Evolutionary conservation across 208 protist species (phyloP), one percentile per base, ranked within the genome.

Genomic region (Wallacemonas sp.): DNA sequence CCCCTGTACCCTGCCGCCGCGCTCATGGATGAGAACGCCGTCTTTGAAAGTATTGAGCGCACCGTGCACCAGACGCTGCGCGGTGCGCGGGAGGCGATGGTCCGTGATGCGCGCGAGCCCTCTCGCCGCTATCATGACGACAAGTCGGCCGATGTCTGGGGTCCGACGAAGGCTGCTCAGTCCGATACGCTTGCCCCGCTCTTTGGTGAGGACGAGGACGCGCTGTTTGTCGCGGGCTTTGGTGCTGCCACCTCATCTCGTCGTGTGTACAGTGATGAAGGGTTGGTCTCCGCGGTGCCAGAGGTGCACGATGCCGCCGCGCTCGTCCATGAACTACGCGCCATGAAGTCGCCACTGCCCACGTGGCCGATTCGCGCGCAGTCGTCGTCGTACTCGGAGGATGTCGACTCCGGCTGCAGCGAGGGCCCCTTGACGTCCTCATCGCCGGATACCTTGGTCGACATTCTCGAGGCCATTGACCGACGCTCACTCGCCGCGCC

Each of bases 61-160:
- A 11, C 41, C 8, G 55, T 64, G n/a, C 52, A 71, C 22, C 33
- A 71, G 25, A 64, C 65, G n/a, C 65, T 71, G 2, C 50, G 52
- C 18, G 26, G n/a, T 2, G 50, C 54, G 48, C 52, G 65, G 3
- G 65, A 71, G n/a, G 55, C 54, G 18, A 26, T 71, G 25, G 42
- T 62, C 26, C 3, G 26, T 44, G 28, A 2, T 3, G 41, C 65
- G 8, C 16, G 11, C 29, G 18, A 2, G 23, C 45, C 25, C 1
- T 5, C 46, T 5, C 46, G 31, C 11, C 41, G 52, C 64, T 33
- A 59, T n/a, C 52, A 59, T 23, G 52, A 18, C 3, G 57, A 32
- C 18, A 50, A 64, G 14, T 16, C 41, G 39, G 14, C 12, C 7
- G 39, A 28, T n/a, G 38, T 64, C 12, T 46, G 57, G 57, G 41